A percentile compares a stretch with the other conserved stretches of the same genome.
Evolutionary conservation across 257 asterid species (phyloP).

Genomic region (Solanum arcanum): DNA sequence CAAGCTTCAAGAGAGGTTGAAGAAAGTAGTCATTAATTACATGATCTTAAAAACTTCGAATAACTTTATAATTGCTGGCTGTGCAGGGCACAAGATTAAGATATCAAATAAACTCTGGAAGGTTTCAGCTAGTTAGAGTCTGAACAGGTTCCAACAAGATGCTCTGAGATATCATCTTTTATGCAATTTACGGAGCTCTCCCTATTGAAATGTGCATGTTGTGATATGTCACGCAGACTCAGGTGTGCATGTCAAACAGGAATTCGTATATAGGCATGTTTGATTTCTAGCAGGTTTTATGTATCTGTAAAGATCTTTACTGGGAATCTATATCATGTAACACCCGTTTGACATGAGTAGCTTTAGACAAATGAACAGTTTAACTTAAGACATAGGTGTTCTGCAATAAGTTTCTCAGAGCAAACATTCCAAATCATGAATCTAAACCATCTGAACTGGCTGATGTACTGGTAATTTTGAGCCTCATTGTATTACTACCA

Average conservation of each 20-base stretch:
- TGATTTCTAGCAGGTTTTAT: neutral
- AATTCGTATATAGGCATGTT: neutral
- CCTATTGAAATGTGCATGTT: neutral
- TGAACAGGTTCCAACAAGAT: neutral
- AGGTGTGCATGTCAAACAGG: neutral
- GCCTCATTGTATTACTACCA: neutral
- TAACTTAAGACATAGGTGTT: neutral
- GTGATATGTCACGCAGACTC: neutral
- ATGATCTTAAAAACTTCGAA: neutral
- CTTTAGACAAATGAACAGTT: neutral
- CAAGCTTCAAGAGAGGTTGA: constrained; percentile 47
- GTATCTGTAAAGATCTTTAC: neutral
- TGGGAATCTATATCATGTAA: neutral
- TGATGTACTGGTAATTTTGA: neutral
- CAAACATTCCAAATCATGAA: neutral
- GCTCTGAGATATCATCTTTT: neutral
- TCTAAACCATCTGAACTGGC: neutral
- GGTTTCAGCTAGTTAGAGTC: neutral
- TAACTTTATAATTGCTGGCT: neutral
- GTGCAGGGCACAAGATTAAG: neutral
- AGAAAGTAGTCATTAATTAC: neutral
- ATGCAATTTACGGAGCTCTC: neutral
- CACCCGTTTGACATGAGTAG: neutral
- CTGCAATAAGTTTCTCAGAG: neutral
- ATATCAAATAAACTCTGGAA: neutral